Evolutionary conservation across 2,329 filamentous ascomycete genomes (phyloP), one percentile per base, ranked within the genome.

Genomic region (Pseudocercospora eumusae): DNA sequence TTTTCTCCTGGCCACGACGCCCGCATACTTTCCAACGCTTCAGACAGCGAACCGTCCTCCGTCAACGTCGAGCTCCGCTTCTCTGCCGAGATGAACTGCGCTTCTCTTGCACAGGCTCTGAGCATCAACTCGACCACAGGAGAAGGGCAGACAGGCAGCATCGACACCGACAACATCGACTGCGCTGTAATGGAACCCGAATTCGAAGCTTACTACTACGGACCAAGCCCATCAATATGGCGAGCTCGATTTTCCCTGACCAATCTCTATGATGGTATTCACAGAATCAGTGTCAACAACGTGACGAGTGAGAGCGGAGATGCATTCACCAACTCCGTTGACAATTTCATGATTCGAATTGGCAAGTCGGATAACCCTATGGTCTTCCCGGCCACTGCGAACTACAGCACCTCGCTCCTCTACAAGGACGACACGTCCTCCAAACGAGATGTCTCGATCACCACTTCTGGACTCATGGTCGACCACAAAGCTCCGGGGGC

Each of bases 1-100:
- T 85, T 88, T 66, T 71, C 75, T 2, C 86, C 86, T 3, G 85
- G 86, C 2, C 86, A 89, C 66, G 87, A 89, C 68, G 73, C 75
- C 1, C 82, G 85, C 1, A 70, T 88, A 4, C 63, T 81, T 18
- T 86, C 86, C 0, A 79, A 74, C 31, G 78, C 78, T 15, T 63
- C 65, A 0, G 71, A 76, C 0, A 74, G 76, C 31, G 56, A 68
- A 18, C 36, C 68, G n/a, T 67, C 64, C 8, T 76, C 72, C 4
- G 66, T 86, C 15, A 71, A 80, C 5, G 75, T 88, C 49, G 79
- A 82, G 55, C 62, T 89, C 3, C 80, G 84, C 36, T 89, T 87
- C 71, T 87, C 85, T 0, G 77, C 78, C 1, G 75, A 81, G 50
- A 88, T 89, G 86, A 78, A 85, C 66, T 89, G 87, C 71, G 76